Evolutionary conservation across 176 grass and related monocot genomes (phyloP).

Genomic region (Dendrocalamus sinicus): DNA sequence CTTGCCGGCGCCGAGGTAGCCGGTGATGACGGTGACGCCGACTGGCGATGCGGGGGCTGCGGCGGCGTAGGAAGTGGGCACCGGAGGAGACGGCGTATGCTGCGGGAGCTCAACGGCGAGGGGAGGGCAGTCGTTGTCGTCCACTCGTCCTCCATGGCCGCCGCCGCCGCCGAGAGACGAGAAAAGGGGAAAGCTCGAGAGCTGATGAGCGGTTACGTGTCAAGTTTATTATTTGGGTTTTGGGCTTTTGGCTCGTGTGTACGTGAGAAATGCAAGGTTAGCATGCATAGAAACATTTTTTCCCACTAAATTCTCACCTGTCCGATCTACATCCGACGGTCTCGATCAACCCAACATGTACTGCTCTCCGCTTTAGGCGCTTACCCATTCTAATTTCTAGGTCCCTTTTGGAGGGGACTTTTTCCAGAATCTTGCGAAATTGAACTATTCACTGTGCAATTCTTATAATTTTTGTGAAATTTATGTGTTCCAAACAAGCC

Average conservation of each 20-base stretch:
- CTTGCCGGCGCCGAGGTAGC: constrained; percentile 95
- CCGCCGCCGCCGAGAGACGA: neutral
- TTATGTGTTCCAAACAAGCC: too few species aligned
- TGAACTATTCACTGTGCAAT: too few species aligned
- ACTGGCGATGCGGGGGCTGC: constrained; percentile 41
- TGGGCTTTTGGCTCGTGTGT: neutral
- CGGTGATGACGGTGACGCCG: constrained; percentile 94
- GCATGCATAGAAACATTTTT: neutral
- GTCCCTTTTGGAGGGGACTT: neutral
- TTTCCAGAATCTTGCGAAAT: too few species aligned
- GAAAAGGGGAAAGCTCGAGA: neutral
- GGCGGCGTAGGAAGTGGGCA: neutral
- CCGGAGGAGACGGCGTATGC: neutral
- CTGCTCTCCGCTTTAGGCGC: too few species aligned
- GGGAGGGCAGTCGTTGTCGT: constrained; percentile 67
- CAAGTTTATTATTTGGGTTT: neutral
- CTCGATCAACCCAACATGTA: neutral
- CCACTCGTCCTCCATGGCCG: constrained; percentile 69
- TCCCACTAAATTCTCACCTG: neutral
- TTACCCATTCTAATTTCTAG: too few species aligned
- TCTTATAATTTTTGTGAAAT: too few species aligned
- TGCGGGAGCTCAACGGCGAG: constrained; percentile 60
- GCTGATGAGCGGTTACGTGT: neutral
- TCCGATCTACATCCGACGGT: neutral
- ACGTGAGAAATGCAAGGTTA: too few species aligned